A percentile compares a stretch with the other conserved stretches of the same genome.
Conservation (phyloP, 208 protist genomes). For the Trypanosoma brucei region DNA sequence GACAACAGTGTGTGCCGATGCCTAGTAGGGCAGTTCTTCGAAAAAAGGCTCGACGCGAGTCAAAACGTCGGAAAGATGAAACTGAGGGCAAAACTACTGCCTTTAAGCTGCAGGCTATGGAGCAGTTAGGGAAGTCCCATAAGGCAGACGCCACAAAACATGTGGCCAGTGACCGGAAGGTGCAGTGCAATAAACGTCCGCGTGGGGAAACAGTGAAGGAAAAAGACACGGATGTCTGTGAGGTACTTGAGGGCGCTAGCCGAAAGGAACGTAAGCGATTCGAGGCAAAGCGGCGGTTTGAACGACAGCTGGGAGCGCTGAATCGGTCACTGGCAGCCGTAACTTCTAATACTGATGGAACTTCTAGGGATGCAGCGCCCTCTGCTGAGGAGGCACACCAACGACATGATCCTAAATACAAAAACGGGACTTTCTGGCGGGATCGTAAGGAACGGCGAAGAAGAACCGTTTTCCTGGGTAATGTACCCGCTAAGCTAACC, state of each 20-base stretch:
- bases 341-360: constrained; percentile 4
- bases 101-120: too few relatives aligned
- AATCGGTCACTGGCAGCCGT: constrained; percentile 9
- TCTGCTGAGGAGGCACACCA: constrained; percentile 1
- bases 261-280: constrained; percentile 57
- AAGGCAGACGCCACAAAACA: not conserved
- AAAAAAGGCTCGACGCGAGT: constrained; percentile 77
- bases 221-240: constrained; percentile 4
- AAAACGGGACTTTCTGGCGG: constrained; percentile 81
- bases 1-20: constrained; percentile 32
- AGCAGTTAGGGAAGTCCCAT: not conserved
- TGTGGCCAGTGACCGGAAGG: not conserved
- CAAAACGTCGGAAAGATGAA: constrained; percentile 42
- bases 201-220: constrained; percentile 8
- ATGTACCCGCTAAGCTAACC: constrained; percentile 54
- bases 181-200: not conserved
- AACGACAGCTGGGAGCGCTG: constrained; percentile 52
- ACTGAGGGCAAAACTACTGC: not conserved
- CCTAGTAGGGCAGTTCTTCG: constrained; percentile 75
- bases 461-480: constrained; percentile 81
- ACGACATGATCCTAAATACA: constrained; percentile 83
- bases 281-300: constrained; percentile 48
- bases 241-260: constrained; percentile 27
- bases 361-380: not conserved
- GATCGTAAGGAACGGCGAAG: constrained; percentile 70